Evolutionary conservation across 208 protist genomes (phyloP).

Genomic region (Trypanosoma platydactyli): DNA sequence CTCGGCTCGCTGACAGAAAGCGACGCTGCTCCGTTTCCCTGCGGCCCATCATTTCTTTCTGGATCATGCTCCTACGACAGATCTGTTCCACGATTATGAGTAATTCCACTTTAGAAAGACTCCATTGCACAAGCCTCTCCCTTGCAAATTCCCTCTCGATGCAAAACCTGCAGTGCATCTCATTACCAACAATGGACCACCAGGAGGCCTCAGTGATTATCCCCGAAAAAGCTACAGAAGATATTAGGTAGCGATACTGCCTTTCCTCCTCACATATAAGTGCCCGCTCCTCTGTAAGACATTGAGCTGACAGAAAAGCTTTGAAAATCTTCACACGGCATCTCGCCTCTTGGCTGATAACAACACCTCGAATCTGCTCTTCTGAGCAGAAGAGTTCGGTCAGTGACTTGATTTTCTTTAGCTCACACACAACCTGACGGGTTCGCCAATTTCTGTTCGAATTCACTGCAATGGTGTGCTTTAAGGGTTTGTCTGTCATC

Average conservation of each 20-base stretch:
- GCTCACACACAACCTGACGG: constrained; percentile 54
- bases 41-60: constrained; percentile 18
- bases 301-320: constrained; percentile 40
- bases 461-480: neutral
- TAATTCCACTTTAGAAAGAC: neutral
- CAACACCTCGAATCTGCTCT: constrained; percentile 45
- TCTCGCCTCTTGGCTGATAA: constrained; percentile 56
- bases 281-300: constrained; percentile 40
- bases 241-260: constrained; percentile 17
- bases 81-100: constrained; percentile 1
- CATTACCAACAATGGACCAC: constrained; percentile 3
- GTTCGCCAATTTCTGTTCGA: constrained; percentile 45
- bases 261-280: constrained; percentile 36
- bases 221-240: neutral
- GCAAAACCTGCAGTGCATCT: constrained; percentile 26
- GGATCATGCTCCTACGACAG: neutral
- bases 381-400: constrained; percentile 38
- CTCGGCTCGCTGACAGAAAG: constrained; percentile 23
- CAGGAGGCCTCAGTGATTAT: constrained; percentile 3
- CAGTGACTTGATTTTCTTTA: constrained; percentile 40
- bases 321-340: constrained; percentile 47
- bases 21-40: constrained; percentile 19
- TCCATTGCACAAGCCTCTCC: neutral
- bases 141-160: constrained; percentile 1
- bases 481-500: neutral